These are phyloP conservation scores for Hymenoscyphus infarciens DNA, from an alignment of 2,329 filamentous ascomycete genomes.

Conservation along the genomic window DNA sequence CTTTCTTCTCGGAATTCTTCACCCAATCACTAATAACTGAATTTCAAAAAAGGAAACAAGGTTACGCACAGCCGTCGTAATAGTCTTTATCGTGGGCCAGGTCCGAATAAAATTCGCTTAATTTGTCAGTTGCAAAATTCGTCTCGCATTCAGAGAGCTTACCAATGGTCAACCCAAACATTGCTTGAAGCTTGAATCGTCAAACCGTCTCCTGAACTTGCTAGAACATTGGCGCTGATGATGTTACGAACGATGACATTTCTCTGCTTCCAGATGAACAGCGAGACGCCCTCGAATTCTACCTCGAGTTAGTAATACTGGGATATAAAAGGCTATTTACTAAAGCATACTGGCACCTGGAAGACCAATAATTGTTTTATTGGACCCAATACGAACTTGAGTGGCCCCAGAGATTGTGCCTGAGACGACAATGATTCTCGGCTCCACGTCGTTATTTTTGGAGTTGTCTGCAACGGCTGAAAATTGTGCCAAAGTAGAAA, in stretches of 20 bases:
- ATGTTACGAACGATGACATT: conserved; percentile 59
- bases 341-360: conserved; percentile 35
- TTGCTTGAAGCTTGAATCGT: conserved; percentile 46
- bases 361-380: conserved; percentile 51
- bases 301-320: neutral
- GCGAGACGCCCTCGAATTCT: conserved; percentile 43
- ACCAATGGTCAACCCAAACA: conserved; percentile 46
- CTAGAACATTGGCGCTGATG: conserved; percentile 47
- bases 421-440: conserved; percentile 43
- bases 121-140: neutral
- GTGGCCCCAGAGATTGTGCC: conserved; percentile 33
- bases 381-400: conserved; percentile 26
- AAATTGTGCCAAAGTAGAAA: conserved; percentile 43
- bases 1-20: too few relatives aligned
- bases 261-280: conserved; percentile 44
- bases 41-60: too few relatives aligned
- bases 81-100: conserved; percentile 40
- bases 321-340: neutral
- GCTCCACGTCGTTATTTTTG: conserved; percentile 41
- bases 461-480: conserved; percentile 35
- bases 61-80: conserved; percentile 36
- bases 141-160: neutral
- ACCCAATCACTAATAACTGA: too few relatives aligned
- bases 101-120: conserved; percentile 38
- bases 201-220: conserved; percentile 47